Evolutionary conservation across 2,329 filamentous ascomycete species (phyloP).

Genomic region (Ophiosphaerella narmari): DNA sequence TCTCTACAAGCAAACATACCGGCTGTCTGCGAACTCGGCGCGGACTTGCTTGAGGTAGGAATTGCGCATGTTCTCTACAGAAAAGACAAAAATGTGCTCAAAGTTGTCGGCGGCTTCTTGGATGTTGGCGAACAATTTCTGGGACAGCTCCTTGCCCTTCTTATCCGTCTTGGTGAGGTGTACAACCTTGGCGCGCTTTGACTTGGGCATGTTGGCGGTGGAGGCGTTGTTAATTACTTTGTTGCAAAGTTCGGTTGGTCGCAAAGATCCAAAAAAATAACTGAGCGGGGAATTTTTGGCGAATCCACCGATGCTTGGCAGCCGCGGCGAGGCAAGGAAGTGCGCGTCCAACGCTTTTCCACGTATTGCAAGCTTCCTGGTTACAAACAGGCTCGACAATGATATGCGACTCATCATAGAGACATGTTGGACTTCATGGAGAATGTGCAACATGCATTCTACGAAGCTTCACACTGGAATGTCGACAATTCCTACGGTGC

Average conservation of each 20-base stretch:
- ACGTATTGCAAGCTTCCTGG: constrained; percentile 8
- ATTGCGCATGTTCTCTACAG: constrained; percentile 97
- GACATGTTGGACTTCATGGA: constrained; percentile 97
- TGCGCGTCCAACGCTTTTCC: constrained; percentile 4
- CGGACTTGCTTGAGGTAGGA: constrained; percentile 91
- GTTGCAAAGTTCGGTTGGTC: constrained; percentile 34
- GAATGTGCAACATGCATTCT: constrained; percentile 90
- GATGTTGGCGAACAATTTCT: constrained; percentile 85
- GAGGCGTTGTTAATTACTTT: constrained; percentile 4
- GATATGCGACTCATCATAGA: constrained; percentile 25
- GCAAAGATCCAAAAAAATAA: constrained; percentile 25
- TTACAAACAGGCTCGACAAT: constrained; percentile 15
- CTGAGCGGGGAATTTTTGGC: constrained; percentile 40
- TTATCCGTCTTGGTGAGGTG: constrained; percentile 91
- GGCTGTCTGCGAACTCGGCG: constrained; percentile 79
- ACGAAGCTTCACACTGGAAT: constrained; percentile 84
- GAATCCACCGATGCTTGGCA: constrained; percentile 36
- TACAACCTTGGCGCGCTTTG: constrained; percentile 86
- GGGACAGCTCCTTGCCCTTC: constrained; percentile 89
- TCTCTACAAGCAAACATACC: constrained; percentile 58
- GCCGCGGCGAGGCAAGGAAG: constrained; percentile 25
- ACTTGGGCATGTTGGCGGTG: constrained; percentile 80
- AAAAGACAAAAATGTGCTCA: constrained; percentile 90
- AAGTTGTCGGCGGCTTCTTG: constrained; percentile 84
- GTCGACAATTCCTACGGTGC: constrained; percentile 89